These are phyloP conservation scores for Coleophoma cylindrospora DNA, from an alignment of 2,329 filamentous ascomycete species.

Conservation along the genomic window DNA sequence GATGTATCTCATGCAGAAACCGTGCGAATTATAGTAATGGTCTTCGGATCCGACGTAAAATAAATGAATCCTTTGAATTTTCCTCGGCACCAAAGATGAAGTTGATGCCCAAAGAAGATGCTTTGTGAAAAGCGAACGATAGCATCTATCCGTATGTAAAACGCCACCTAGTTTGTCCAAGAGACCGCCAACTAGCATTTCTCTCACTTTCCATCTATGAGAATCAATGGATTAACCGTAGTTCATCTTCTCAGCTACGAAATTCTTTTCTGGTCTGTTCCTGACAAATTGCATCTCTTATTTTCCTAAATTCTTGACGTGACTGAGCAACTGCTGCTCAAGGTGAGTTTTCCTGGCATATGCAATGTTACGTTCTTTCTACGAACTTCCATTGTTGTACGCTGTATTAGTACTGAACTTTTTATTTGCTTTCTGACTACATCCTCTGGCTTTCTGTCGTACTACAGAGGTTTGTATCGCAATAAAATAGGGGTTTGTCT, in stretches of 20 bases:
- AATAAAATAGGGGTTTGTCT: too few species aligned
- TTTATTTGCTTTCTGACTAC: too few species aligned
- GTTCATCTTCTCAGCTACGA: background rate
- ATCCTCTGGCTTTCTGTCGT: too few species aligned
- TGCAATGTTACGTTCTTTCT: too few species aligned
- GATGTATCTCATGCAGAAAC: background rate
- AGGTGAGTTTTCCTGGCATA: background rate
- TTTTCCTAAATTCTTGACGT: background rate
- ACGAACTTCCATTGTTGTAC: too few species aligned
- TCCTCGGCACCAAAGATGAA: conserved; percentile 17
- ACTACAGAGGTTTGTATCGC: too few species aligned
- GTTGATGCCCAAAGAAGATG: conserved; percentile 17
- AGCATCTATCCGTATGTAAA: conserved; percentile 3
- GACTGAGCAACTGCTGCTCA: background rate
- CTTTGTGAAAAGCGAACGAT: conserved; percentile 4
- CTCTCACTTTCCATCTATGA: background rate
- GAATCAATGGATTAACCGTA: conserved; percentile 1
- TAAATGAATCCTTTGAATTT: background rate
- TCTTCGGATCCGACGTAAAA: background rate
- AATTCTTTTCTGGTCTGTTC: background rate
- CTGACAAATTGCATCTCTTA: background rate
- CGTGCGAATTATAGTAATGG: background rate
- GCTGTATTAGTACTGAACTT: too few species aligned
- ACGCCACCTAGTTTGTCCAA: conserved; percentile 6
- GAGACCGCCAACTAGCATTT: conserved; percentile 1